Evolutionary conservation across 139 green algal genomes (phyloP), one percentile per base, ranked within the genome.

Genomic region (Zygnema circumcarinatum): DNA sequence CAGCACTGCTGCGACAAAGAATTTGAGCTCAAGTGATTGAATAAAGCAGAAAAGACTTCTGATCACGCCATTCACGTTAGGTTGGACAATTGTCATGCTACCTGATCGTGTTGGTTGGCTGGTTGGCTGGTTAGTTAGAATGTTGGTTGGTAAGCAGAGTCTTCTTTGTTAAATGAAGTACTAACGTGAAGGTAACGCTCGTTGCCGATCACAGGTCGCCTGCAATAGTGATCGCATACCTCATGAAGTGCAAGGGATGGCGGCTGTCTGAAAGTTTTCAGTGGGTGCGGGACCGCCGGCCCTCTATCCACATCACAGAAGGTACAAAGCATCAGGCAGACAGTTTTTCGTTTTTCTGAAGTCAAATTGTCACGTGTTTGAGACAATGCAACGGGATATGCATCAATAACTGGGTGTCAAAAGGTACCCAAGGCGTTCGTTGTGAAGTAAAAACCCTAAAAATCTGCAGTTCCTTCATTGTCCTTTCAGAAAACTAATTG

Each of bases 221-320:
- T 67, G 62, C 81, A n/a, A 79, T 93, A 0, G 90, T 94, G 0
- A 94, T 98, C 2, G 94, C 86, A 0, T 98, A 97, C 89, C 85
- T 98, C 1, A 98, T 98, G 95, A 92, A 94, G 52, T 76, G 92
- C 52, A 91, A 92, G 11, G 84, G 88, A 21, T 97, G 94, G 95
- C 84, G 92, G 35, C 88, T 98, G 68, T 84, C 89, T 31, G 94
- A 98, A 79, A 94, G 90, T 54, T 97, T 95, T 79, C 92, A 93
- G 74, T 96, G 94, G 93, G 94, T 98, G 22, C 95, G 94, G 84
- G 94, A 97, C 73, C 92, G 93, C 62, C 91, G 93, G 42, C 85
- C 84, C 0, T 73, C 11, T 7, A 90, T 94, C 11, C 84, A 94
- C n/a, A 86, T 86, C 16, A 78, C 35, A 53, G 7, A 53, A 42